A percentile compares a stretch with the other conserved stretches of the same genome.
Conservation (phyloP, 768 basidiomycete species). For the Phylloporus arenicola region DNA sequence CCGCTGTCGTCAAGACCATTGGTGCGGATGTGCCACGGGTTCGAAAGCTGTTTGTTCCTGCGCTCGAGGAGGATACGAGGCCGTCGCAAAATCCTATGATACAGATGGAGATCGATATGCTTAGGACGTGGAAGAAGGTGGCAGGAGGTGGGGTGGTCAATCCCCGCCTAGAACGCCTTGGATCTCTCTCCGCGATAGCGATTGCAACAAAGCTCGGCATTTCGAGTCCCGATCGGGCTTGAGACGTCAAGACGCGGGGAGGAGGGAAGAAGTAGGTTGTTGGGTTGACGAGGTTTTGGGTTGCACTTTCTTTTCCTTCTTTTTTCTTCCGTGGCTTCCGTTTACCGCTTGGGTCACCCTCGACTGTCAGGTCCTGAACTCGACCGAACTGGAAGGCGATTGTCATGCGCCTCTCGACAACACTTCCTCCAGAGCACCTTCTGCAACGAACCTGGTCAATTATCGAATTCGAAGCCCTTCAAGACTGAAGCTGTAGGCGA, state of each 20-base stretch:
- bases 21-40: background rate
- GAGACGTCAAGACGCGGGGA: background rate
- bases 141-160: background rate
- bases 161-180: background rate
- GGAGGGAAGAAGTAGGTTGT: background rate
- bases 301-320: background rate
- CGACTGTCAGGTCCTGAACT: background rate
- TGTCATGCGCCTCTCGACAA: background rate
- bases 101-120: slow-evolving; percentile 9
- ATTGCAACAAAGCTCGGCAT: background rate
- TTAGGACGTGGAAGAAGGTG: slow-evolving; percentile 1
- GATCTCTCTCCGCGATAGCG: background rate
- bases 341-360: background rate
- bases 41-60: slow-evolving; percentile 2
- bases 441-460: too few species aligned
- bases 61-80: slow-evolving; percentile 1
- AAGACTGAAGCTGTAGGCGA: too few species aligned
- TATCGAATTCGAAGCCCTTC: too few species aligned
- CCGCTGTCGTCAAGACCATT: background rate
- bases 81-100: background rate
- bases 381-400: background rate
- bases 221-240: background rate
- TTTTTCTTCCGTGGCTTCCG: background rate
- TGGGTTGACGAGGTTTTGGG: background rate
- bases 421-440: too few species aligned